Evolutionary conservation across 495 filamentous ascomycete species (phyloP).

Genomic region (Polyplosphaeria fusca): DNA sequence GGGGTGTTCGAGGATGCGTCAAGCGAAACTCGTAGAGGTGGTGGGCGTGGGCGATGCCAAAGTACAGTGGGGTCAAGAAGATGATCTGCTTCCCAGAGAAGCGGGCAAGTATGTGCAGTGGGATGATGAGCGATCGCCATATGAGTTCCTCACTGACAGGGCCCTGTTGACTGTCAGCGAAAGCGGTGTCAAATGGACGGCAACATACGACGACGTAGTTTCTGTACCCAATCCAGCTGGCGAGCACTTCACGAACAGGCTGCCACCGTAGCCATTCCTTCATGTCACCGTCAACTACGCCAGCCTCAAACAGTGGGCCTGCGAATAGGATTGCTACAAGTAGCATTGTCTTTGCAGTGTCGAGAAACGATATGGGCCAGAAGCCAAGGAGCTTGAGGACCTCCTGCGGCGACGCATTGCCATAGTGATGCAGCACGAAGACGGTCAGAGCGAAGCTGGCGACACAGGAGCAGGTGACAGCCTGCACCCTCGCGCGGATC

Average conservation of each 20-base stretch:
- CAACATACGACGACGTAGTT: conserved; percentile 58
- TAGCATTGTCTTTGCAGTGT: conserved; percentile 55
- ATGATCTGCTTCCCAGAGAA: conserved; percentile 54
- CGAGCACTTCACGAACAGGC: conserved; percentile 25
- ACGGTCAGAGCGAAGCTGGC: conserved; percentile 59
- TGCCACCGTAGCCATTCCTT: conserved; percentile 54
- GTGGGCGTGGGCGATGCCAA: conserved; percentile 92
- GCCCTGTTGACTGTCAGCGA: conserved; percentile 51
- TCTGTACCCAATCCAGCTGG: conserved; percentile 54
- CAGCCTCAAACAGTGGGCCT: conserved; percentile 76
- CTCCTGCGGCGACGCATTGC: conserved; percentile 46
- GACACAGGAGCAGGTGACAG: conserved; percentile 68
- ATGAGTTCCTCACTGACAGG: conserved; percentile 90
- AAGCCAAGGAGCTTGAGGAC: conserved; percentile 67
- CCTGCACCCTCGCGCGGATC: conserved; percentile 79
- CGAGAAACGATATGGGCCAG: conserved; percentile 65
- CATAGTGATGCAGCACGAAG: conserved; percentile 54
- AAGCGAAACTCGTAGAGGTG: conserved; percentile 94
- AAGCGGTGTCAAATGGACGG: not conserved
- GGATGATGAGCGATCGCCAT: conserved; percentile 81
- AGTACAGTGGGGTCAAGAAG: conserved; percentile 81
- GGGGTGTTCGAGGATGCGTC: conserved; percentile 67
- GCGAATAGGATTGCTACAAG: conserved; percentile 78
- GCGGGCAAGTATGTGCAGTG: conserved; percentile 72
- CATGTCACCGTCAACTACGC: conserved; percentile 70